Base-by-base conservation (phyloP, 2,329 filamentous ascomycete genomes). In the Sordariomycetes sp. region DNA sequence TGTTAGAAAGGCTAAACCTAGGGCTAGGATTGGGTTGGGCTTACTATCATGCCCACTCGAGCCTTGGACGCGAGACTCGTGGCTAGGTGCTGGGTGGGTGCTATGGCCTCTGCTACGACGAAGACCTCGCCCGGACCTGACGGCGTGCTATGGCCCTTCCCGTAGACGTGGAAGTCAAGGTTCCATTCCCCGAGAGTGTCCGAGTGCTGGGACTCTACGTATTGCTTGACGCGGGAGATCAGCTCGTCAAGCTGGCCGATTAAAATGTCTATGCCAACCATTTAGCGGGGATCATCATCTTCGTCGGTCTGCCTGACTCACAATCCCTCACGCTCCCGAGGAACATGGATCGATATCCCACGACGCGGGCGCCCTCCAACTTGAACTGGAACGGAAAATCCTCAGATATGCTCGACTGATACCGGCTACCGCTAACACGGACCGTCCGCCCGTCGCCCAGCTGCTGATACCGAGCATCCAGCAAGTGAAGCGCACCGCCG, bases 31-130 rank as follows among this genome's bases (percentile, higher is more conserved):
- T 71, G 71, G 1, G 71, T 70, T 6, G 65, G 67, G n/a, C 59
- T 51, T 50, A 66, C 67, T 56, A 70, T 70, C 63, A 68, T 64
- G 7, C 58, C 68, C 0, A 69, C 64, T 35, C 67, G 60, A 0
- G 67, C 67, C 2, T 65, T 69, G 0, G 66, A 64, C 0, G 65
- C 67, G 12, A 70, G 34, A 0, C 68, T 71, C 5, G 68, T 75
- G 0, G 79, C 76, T 1, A 76, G 60, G 5, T 70, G 67, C 59
- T 81, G 77, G 0, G 76, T 73, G 0, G 69, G 60, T 0, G 78
- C 79, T 3, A 78, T 62, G 0, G 69, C 73, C 57, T 82, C 77
- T 0, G 71, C 76, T 6, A 80, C 65, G 11, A 82, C 61, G 57
- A 74, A 79, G 0, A 81, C 35, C 16, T 65, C 64, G 35, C 53